Evolutionary conservation across 108 stramenopile genomes (phyloP).

Genomic region (Asterionellopsis glacialis): DNA sequence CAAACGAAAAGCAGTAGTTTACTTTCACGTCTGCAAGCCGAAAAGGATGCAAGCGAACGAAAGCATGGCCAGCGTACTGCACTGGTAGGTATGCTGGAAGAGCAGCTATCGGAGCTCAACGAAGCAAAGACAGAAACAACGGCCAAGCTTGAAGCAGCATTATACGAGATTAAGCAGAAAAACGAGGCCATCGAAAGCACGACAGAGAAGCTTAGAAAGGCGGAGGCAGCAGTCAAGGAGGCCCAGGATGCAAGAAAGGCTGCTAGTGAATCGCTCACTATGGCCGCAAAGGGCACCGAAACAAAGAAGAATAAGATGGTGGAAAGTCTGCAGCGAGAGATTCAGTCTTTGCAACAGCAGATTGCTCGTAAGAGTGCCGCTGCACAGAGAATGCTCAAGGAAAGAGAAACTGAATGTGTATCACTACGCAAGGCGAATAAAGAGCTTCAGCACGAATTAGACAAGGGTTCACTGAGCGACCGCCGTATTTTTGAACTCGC

Average conservation of each 20-base stretch:
- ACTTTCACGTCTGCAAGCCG: conserved; percentile 66
- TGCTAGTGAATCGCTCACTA: conserved; percentile 45
- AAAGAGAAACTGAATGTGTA: conserved; percentile 71
- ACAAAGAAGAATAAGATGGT: conserved; percentile 52
- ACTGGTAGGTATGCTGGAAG: conserved; percentile 84
- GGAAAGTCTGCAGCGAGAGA: conserved; percentile 64
- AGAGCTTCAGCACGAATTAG: conserved; percentile 75
- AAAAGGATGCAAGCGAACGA: conserved; percentile 68
- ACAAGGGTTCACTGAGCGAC: conserved; percentile 81
- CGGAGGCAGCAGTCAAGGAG: conserved; percentile 28
- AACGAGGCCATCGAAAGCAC: conserved; percentile 50
- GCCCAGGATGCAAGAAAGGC: conserved; percentile 40
- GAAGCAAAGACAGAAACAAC: conserved; percentile 68
- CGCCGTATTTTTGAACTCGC: conserved; percentile 86
- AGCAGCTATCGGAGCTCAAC: conserved; percentile 76
- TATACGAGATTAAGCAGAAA: conserved; percentile 71
- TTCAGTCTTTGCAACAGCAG: conserved; percentile 70
- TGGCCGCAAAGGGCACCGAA: conserved; percentile 45
- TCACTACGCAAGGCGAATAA: conserved; percentile 65
- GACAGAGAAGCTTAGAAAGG: conserved; percentile 42
- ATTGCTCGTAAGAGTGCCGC: conserved; percentile 82
- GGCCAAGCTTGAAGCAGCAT: conserved; percentile 71
- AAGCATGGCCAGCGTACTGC: conserved; percentile 88
- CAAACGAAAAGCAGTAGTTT: conserved; percentile 66
- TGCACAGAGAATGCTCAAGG: conserved; percentile 77